Percentiles rank a stretch among this genome's conserved stretches.
phyloP scores from a whole-genome alignment of 345 rosid species.

The Jatropha curcas region DNA sequence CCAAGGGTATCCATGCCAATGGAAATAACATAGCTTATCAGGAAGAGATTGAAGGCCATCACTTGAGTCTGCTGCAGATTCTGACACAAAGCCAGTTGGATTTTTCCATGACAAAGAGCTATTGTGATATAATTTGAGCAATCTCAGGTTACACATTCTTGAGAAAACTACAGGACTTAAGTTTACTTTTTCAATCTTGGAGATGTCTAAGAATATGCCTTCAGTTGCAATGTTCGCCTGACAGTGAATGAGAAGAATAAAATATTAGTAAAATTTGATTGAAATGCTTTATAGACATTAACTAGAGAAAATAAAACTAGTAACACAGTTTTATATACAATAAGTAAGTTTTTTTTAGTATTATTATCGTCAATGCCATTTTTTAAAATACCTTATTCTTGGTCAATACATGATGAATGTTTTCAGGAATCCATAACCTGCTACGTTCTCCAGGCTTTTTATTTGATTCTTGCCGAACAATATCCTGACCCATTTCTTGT shows the following conservation, averaged over 20 bases:
- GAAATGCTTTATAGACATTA: too few species aligned
- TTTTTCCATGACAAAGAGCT: slow-evolving; percentile 12
- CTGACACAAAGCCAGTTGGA: slow-evolving; percentile 10
- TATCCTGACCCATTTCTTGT: slow-evolving; percentile 21
- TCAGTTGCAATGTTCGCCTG: slow-evolving; percentile 6
- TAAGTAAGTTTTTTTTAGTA: too few species aligned
- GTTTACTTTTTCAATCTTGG: not conserved
- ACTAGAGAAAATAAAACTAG: too few species aligned
- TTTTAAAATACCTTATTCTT: not conserved
- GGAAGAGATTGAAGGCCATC: slow-evolving; percentile 15
- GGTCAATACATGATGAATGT: not conserved
- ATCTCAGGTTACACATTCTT: slow-evolving; percentile 15
- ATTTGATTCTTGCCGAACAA: slow-evolving; percentile 14
- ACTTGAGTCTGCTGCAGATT: not conserved
- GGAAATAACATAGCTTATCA: slow-evolving; percentile 9
- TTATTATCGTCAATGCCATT: too few species aligned
- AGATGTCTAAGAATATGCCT: slow-evolving; percentile 10
- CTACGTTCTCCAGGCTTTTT: slow-evolving; percentile 16
- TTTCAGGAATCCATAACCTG: slow-evolving; percentile 16
- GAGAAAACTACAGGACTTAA: slow-evolving; percentile 8
- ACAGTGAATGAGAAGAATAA: not conserved
- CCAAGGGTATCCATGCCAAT: slow-evolving; percentile 18
- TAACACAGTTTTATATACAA: too few species aligned
- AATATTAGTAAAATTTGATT: too few species aligned
- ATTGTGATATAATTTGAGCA: slow-evolving; percentile 13